Conservation (phyloP, 192 early-diverging fungal genomes). For the Coemansia sp. region DNA sequence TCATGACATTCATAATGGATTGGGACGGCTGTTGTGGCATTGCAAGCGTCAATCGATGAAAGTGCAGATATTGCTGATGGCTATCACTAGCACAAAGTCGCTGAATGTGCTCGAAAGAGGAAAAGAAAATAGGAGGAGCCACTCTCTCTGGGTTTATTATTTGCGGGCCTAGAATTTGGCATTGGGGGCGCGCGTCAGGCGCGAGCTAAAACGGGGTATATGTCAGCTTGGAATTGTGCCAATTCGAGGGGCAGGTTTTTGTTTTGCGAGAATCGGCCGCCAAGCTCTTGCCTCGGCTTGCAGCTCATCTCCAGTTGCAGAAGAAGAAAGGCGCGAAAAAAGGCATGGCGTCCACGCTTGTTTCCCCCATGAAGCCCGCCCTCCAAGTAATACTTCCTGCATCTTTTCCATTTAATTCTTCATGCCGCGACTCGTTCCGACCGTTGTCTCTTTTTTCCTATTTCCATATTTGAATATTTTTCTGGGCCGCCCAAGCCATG, state of each 20-base stretch:
- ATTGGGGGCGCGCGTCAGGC: background rate
- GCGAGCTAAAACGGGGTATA: slow-evolving; percentile 4
- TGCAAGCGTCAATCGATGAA: slow-evolving; percentile 31
- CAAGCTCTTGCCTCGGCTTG: background rate
- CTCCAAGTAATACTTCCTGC: background rate
- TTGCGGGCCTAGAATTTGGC: background rate
- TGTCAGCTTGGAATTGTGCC: slow-evolving; percentile 1
- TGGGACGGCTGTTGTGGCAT: slow-evolving; percentile 9
- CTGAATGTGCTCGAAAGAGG: background rate
- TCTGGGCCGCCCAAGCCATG: background rate
- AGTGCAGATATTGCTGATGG: slow-evolving; percentile 46
- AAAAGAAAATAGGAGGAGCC: background rate
- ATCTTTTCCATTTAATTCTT: slow-evolving; percentile 3
- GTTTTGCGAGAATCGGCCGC: background rate
- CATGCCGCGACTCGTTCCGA: background rate
- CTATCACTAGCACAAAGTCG: slow-evolving; percentile 4
- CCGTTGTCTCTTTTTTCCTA: background rate
- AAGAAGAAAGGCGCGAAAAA: background rate
- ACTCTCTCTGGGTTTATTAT: background rate
- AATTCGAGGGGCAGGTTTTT: background rate
- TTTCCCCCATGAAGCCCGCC: background rate
- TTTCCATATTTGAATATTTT: background rate
- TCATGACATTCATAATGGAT: background rate
- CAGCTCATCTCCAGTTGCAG: background rate
- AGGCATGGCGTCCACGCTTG: background rate